Conservation (phyloP, 208 protist species). For the Trypanosoma conorhini region DNA sequence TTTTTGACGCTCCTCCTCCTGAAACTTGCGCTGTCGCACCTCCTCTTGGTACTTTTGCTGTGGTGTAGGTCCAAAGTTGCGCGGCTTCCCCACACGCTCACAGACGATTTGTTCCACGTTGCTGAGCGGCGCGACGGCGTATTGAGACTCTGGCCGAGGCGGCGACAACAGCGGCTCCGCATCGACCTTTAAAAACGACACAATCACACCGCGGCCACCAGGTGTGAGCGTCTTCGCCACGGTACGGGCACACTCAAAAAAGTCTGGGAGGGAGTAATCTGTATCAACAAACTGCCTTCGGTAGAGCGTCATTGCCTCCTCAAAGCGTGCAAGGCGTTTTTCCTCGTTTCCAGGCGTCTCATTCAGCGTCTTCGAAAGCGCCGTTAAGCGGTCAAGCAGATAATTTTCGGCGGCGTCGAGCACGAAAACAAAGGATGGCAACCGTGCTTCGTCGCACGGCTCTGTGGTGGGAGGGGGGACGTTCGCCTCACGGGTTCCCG, state of each 20-base stretch:
- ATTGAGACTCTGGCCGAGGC: slow-evolving; percentile 59
- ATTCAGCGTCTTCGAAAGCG: slow-evolving; percentile 22
- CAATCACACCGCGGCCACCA: slow-evolving; percentile 38
- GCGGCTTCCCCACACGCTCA: slow-evolving; percentile 71
- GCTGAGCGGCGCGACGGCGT: slow-evolving; percentile 35
- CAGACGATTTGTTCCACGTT: slow-evolving; percentile 48
- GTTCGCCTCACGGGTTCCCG: slow-evolving; percentile 23
- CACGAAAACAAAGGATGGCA: slow-evolving; percentile 82
- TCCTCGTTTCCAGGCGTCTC: slow-evolving; percentile 18
- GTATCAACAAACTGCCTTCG: slow-evolving; percentile 57
- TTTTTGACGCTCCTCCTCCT: slow-evolving; percentile 39
- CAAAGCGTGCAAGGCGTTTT: slow-evolving; percentile 56
- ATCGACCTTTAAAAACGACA: slow-evolving; percentile 49
- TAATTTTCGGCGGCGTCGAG: slow-evolving; percentile 76
- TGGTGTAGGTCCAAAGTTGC: slow-evolving; percentile 91
- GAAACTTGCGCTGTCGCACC: slow-evolving; percentile 40
- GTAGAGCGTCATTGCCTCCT: slow-evolving; percentile 53
- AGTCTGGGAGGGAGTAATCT: slow-evolving; percentile 72
- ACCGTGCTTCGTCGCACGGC: slow-evolving; percentile 45
- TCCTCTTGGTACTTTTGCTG: slow-evolving; percentile 73
- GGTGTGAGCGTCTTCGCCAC: slow-evolving; percentile 36
- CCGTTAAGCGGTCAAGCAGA: slow-evolving; percentile 69
- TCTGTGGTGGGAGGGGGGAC: slow-evolving; percentile 31
- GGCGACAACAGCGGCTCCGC: slow-evolving; percentile 70
- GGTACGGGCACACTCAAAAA: slow-evolving; percentile 74